phyloP scores from a whole-genome alignment of 306 rosid species.

The Glycine tomentella region DNA sequence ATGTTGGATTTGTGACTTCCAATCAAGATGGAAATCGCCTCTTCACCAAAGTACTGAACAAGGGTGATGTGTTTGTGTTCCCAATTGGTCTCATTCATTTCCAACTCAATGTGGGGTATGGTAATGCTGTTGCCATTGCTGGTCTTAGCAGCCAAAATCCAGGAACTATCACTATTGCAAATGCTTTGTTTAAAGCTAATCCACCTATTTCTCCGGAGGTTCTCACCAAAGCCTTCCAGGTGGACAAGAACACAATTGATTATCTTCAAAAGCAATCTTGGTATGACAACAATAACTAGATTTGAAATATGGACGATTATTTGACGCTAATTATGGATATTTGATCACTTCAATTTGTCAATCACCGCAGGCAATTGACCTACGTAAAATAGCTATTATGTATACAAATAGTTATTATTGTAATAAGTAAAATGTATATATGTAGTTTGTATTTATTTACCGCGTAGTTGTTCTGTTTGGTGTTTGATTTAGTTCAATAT shows the following conservation, averaged over 20 bases:
- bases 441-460: too few species aligned
- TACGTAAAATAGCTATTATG: too few species aligned
- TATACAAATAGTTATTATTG: too few species aligned
- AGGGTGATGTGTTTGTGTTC: conserved; percentile 45
- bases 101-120: conserved; percentile 40
- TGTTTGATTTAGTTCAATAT: too few species aligned
- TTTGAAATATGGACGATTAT: too few species aligned
- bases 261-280: conserved; percentile 38
- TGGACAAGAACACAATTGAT: conserved; percentile 38
- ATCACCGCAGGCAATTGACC: too few species aligned
- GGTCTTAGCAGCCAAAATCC: conserved; percentile 33
- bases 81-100: conserved; percentile 51
- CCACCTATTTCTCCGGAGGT: conserved; percentile 44
- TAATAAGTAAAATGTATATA: too few species aligned
- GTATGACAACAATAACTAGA: conserved; percentile 7
- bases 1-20: too few species aligned
- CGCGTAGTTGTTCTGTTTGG: too few species aligned
- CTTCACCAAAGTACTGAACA: conserved; percentile 34
- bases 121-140: conserved; percentile 39
- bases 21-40: too few species aligned
- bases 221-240: conserved; percentile 46
- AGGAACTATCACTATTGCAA: conserved; percentile 22
- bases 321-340: too few species aligned
- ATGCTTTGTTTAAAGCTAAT: conserved; percentile 43
- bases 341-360: too few species aligned